Evolutionary conservation across 2,329 filamentous ascomycete genomes (phyloP), one percentile per base, ranked within the genome.

Genomic region (Sporothrix mexicana): DNA sequence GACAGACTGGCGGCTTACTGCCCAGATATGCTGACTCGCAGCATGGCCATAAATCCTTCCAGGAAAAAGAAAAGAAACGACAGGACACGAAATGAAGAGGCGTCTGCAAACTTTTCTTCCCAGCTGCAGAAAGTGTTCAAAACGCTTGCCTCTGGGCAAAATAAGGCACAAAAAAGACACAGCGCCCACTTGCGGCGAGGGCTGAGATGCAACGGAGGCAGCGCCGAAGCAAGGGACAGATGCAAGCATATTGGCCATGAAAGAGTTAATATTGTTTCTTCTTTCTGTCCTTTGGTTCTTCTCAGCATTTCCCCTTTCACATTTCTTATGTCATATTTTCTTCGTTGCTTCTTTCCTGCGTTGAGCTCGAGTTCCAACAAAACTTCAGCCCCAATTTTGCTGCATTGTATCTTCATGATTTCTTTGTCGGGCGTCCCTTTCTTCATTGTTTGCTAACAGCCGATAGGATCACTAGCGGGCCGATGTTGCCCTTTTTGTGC

Each of bases 391-490:
- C 20, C 1, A 23, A 20, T 13, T 55, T 55, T 12, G 9, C 23
- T 59, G 55, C 55, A 13, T 15, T 30, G 59, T 36, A 13, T 43
- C 12, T 17, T n/a, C n/a, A 12, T 2, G 17, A 13, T 47, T 23
- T 47, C 41, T 15, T 23, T 12, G 12, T 20, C 30, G 30, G 30
- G 30, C 30, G 30, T 36, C 4, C 30, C 30, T 36, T 36, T 36
- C 9, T 17, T 23, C 12, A n/a, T 23, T 66, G 41, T 47, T 66
- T 25, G 25, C 41, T 23, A n/a, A n/a, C 59, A 64, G 41, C 59
- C 59, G 59, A 66, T 66, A 47, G 20, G 61, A 20, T 20, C 61
- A 47, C 12, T 25, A 20, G 20, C 61, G 61, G 41, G 61, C 61
- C 61, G 20, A 47, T 47, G 61, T 7, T 20, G 10, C 6, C 3